Conservation (phyloP, 139 green algal species). For the Astrephomene gubernaculifera region DNA sequence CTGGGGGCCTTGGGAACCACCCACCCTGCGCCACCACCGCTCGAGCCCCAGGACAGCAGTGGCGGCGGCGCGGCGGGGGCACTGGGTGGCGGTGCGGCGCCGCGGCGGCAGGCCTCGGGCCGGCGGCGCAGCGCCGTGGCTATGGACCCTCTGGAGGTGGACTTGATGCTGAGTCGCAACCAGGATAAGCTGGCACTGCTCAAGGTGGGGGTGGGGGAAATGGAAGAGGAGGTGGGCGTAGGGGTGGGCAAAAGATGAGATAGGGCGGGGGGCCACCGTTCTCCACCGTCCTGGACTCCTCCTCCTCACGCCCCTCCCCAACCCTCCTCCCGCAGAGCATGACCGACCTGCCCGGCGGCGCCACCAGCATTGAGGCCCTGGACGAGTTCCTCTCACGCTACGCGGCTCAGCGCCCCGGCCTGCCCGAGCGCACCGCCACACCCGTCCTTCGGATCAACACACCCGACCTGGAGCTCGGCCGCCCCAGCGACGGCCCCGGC, state of each 20-base stretch:
- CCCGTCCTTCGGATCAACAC: conserved; percentile 38
- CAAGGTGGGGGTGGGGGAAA: conserved; percentile 14
- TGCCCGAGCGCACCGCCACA: conserved; percentile 35
- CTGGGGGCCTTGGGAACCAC: no score
- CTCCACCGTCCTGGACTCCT: background rate
- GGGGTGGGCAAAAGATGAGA: background rate
- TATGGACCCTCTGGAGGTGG: no score
- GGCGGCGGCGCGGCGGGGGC: conserved; percentile 10
- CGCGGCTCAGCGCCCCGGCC: conserved; percentile 22
- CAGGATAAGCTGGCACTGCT: conserved; percentile 43
- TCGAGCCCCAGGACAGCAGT: background rate
- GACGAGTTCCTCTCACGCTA: conserved; percentile 52
- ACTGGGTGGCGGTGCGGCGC: background rate
- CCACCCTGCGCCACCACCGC: background rate
- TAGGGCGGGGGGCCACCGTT: background rate
- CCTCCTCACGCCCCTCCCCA: background rate
- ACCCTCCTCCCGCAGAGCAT: conserved; percentile 39
- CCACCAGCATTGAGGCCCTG: conserved; percentile 42
- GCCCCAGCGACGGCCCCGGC: no score
- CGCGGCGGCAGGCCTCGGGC: background rate
- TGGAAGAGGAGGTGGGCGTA: background rate
- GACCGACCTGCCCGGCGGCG: conserved; percentile 6
- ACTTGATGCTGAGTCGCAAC: conserved; percentile 34
- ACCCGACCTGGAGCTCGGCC: background rate
- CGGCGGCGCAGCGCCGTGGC: no score